These are phyloP conservation scores for Xylariales sp. DNA, from an alignment of 2,329 filamentous ascomycete genomes.

Conservation along the genomic window DNA sequence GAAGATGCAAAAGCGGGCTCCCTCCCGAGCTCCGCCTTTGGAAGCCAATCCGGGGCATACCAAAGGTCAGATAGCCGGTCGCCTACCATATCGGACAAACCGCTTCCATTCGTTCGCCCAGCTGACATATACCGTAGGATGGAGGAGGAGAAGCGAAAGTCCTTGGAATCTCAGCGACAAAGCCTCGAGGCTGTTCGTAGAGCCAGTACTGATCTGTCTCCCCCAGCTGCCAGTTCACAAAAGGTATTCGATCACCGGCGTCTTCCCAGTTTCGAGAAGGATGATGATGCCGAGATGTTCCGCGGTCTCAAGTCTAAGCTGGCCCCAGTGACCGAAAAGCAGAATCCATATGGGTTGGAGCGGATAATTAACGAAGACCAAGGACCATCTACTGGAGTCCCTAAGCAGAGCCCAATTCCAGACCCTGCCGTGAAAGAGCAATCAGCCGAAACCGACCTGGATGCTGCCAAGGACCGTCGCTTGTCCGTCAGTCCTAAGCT, in stretches of 20 bases:
- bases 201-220: conserved; percentile 15
- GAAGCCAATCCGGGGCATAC: conserved; percentile 25
- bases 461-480: conserved; percentile 15
- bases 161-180: conserved; percentile 52
- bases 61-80: conserved; percentile 33
- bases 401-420: conserved; percentile 9
- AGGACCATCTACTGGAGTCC: no score
- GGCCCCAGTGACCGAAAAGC: conserved; percentile 52
- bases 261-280: conserved; percentile 21
- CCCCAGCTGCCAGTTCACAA: conserved; percentile 11
- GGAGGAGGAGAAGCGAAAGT: conserved; percentile 58
- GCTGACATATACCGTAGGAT: conserved; percentile 73
- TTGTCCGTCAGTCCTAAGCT: conserved; percentile 51
- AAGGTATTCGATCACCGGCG: conserved; percentile 17
- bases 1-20: conserved; percentile 17
- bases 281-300: conserved; percentile 29
- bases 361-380: conserved; percentile 29
- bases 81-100: conserved; percentile 37
- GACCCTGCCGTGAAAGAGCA: not conserved
- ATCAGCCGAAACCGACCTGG: conserved; percentile 1
- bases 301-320: conserved; percentile 36
- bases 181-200: conserved; percentile 47
- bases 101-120: conserved; percentile 64
- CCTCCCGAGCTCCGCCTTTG: conserved; percentile 21
- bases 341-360: conserved; percentile 54